Evolutionary conservation across 176 grass and related monocot genomes (phyloP), one percentile per base, ranked within the genome.

Genomic region (Dactylis glomerata): DNA sequence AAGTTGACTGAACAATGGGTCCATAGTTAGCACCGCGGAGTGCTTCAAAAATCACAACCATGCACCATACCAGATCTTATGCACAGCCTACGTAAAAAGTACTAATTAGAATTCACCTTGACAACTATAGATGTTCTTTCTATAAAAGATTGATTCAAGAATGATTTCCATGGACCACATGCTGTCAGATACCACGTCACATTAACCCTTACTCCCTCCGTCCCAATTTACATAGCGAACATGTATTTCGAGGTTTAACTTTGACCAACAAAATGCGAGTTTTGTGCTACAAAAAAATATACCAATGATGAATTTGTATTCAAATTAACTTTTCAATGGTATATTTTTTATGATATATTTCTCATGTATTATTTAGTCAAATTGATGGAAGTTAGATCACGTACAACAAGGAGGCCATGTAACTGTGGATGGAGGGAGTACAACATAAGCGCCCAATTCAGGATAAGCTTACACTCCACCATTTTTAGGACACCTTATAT

Each of bases 401-500:
- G 3, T 20, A 20, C 19, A 52, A 52, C 17, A 6, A 52, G 17
- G 1, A 52, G 17, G 5, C 49, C 49, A 20, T 52, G 17, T 20
- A 52, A 52, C 7, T 52, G 49, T 52, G 49, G 49, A 52, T 0
- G 17, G 17, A 52, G 49, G 17, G 17, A 52, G 49, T 17, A 42
- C 41, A 42, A 42, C 41, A 42, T 42, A 42, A 42, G 41, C 41
- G 41, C 8, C 41, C 8, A 10, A 42, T 42, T n/a, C n/a, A n/a
- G n/a, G n/a, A n/a, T n/a, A n/a, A n/a, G n/a, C n/a, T 34, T 33
- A 62, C 20, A 45, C 47, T 33, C 9, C 24, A 79, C 10, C 17
- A 37, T 74, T 40, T 38, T 27, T 55, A 54, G 64, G 61, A 81
- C 31, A 68, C 62, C 22, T 81, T 33, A 51, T 81, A 36, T 81